Conservation (phyloP, 192 early-diverging fungal species). For the Coemansia pectinata region DNA sequence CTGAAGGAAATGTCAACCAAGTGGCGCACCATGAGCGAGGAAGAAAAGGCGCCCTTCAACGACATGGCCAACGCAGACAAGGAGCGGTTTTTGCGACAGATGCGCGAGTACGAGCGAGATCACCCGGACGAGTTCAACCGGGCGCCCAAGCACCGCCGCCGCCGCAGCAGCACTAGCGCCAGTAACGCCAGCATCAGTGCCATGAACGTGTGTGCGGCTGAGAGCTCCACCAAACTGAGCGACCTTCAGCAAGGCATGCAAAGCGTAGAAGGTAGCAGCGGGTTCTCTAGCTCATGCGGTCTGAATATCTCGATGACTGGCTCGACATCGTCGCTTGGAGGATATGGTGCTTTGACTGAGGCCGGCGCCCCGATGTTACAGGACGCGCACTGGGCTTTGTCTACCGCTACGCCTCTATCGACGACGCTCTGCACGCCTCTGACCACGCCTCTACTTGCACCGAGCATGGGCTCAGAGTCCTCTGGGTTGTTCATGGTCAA, state of each 20-base stretch:
- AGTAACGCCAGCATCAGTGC: slow-evolving; percentile 9
- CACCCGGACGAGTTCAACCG: slow-evolving; percentile 36
- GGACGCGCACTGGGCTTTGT: neutral
- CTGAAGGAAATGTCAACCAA: slow-evolving; percentile 46
- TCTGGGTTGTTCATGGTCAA: slow-evolving; percentile 1
- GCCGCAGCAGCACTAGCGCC: slow-evolving; percentile 30
- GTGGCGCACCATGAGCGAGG: slow-evolving; percentile 46
- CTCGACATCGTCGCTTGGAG: neutral
- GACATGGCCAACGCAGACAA: slow-evolving; percentile 44
- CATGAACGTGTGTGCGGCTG: slow-evolving; percentile 2
- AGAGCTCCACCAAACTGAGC: neutral
- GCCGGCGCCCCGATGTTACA: slow-evolving; percentile 1
- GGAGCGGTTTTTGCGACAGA: slow-evolving; percentile 43
- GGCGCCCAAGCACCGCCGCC: slow-evolving; percentile 17
- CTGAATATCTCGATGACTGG: slow-evolving; percentile 27
- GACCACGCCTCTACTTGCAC: slow-evolving; percentile 24
- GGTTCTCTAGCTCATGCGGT: neutral
- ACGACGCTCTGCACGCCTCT: slow-evolving; percentile 19
- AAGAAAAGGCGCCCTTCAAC: slow-evolving; percentile 40
- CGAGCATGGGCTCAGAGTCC: slow-evolving; percentile 9
- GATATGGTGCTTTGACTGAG: neutral
- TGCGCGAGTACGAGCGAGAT: slow-evolving; percentile 42
- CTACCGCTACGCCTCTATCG: slow-evolving; percentile 20
- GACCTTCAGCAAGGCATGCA: neutral
- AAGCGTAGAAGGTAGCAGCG: neutral